Base-by-base conservation (phyloP, 2,329 filamentous ascomycete species). In the Clarireedia sp. region DNA sequence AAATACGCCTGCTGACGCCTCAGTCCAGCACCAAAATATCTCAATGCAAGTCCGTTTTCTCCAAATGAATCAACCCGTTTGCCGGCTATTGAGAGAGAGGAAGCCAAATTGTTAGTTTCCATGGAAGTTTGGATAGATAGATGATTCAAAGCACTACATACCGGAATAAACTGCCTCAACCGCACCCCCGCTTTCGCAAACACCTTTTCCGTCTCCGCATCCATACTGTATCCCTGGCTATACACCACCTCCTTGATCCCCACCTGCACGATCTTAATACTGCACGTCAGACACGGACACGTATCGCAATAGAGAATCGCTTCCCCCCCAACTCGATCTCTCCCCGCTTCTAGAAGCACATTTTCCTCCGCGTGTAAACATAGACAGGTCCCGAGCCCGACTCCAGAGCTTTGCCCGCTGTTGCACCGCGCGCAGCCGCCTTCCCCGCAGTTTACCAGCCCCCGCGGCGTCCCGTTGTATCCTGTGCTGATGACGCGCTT, bases 331-430 rank as follows among this genome's bases (percentile, higher is more conserved):
- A 99, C 90, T 56, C 94, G 79, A 71, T 97, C 94, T 64, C 94
- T 78, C 0, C 94, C 94, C 19, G 94, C 94, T 75, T 99, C 94
- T 9, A 99, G 78, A 56, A 99, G 78, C 1, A 94, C 94, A 70
- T 99, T 99, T 73, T 99, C 94, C 74, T 99, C 94, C 0, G 94
- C 94, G 70, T 99, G 94, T n/a, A 99, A 82, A 70, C 94, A 99
- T 49, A 97, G 78, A 67, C 94, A 99, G 5, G 92, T 96, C 4
- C 85, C 83, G 19, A 99, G 78, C 0, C 81, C 84, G 46, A 85
- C 78, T 23, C 94, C 94, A 44, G 77, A 78, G 29, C 79, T 79
- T 55, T 82, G 78, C 5, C 83, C 87, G 51, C 80, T 79, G 70
- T 99, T 97, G 72, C 94, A 99, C 48, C 94, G 80, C 10, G 77